Conservation (phyloP, 257 asterid species). For the Przewalskia tangutica region DNA sequence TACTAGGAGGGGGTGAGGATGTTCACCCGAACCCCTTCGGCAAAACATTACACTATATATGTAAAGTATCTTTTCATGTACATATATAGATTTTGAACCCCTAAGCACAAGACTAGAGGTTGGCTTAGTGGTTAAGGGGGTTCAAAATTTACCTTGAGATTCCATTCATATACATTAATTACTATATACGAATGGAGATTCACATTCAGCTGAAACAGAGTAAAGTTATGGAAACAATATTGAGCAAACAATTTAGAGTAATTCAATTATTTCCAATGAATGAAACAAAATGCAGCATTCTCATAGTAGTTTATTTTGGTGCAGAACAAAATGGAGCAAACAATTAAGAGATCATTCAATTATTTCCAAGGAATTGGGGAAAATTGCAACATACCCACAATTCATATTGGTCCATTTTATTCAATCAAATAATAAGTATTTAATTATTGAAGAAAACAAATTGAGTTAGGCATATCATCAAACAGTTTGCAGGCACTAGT, state of each 20-base stretch:
- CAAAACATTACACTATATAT: too few relatives aligned
- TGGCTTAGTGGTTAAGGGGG: too few relatives aligned
- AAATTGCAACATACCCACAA: background rate
- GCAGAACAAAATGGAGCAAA: background rate
- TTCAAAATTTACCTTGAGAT: too few relatives aligned
- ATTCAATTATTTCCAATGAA: background rate
- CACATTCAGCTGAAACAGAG: too few relatives aligned
- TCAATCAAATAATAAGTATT: background rate
- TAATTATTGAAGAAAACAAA: background rate
- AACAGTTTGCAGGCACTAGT: background rate
- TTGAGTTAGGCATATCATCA: background rate
- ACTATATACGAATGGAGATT: background rate
- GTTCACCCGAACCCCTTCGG: too few relatives aligned
- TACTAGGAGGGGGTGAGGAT: background rate
- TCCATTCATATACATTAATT: background rate
- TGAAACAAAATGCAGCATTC: background rate
- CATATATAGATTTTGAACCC: too few relatives aligned
- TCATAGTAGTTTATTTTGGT: background rate
- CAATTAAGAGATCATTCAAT: background rate
- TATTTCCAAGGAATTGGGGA: background rate
- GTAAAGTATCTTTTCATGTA: background rate
- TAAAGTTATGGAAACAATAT: background rate
- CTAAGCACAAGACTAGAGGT: too few relatives aligned
- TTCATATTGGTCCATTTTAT: background rate
- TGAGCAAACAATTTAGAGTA: background rate